phyloP scores from a whole-genome alignment of 2,329 filamentous ascomycete genomes.

The Hypoxylon sp. region DNA sequence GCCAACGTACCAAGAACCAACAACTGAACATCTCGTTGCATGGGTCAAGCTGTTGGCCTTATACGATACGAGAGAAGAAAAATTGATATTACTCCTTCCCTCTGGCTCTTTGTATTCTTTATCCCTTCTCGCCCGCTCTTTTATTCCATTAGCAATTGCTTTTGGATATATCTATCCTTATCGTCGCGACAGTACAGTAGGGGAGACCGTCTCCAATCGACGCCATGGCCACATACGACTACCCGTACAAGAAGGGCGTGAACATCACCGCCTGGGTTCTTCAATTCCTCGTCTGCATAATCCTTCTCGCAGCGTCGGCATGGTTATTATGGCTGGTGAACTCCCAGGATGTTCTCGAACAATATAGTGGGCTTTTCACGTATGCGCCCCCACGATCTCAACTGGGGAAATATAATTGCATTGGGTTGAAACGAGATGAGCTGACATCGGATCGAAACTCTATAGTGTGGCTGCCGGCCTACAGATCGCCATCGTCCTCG shows the following conservation, averaged over 20 bases:
- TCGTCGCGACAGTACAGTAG: background rate
- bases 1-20: slow-evolving; percentile 6
- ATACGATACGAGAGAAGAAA: background rate
- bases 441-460: slow-evolving; percentile 23
- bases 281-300: slow-evolving; percentile 45
- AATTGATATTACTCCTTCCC: background rate
- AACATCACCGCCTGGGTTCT: slow-evolving; percentile 48
- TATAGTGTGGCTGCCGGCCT: slow-evolving; percentile 42
- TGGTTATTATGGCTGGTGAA: slow-evolving; percentile 31
- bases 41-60: background rate
- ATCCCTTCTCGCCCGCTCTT: background rate
- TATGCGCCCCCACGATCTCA: slow-evolving; percentile 17
- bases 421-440: background rate
- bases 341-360: slow-evolving; percentile 1
- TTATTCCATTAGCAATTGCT: background rate
- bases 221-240: slow-evolving; percentile 43
- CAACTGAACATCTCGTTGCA: background rate
- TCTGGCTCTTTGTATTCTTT: slow-evolving; percentile 1
- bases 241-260: slow-evolving; percentile 46
- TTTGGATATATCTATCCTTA: background rate
- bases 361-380: slow-evolving; percentile 32
- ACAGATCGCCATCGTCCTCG: slow-evolving; percentile 40
- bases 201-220: background rate
- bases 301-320: slow-evolving; percentile 40
- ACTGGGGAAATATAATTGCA: too few species aligned